Conservation (phyloP, 345 rosid species). For the Diplotaxis tenuifolia region DNA sequence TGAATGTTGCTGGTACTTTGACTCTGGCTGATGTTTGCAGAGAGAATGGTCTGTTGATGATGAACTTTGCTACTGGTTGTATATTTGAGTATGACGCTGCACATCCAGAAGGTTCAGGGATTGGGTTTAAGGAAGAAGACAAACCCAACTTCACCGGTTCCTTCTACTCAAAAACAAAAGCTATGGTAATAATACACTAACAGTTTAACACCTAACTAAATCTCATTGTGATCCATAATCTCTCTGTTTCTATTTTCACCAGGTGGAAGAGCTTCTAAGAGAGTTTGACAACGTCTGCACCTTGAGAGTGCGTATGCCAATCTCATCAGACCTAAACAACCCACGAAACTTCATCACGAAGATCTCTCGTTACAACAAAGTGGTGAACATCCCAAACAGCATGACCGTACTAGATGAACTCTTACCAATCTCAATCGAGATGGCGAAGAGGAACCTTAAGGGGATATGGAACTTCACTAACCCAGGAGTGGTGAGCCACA, state of each 20-base stretch:
- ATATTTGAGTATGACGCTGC: slow-evolving; percentile 83
- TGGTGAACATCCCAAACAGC: slow-evolving; percentile 92
- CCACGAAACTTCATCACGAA: slow-evolving; percentile 91
- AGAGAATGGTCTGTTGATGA: slow-evolving; percentile 67
- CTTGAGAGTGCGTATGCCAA: slow-evolving; percentile 90
- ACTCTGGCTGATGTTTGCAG: slow-evolving; percentile 83
- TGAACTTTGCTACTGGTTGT: slow-evolving; percentile 89
- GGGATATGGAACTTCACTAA: slow-evolving; percentile 95
- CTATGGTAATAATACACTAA: slow-evolving; percentile 63
- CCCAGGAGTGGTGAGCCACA: slow-evolving; percentile 89
- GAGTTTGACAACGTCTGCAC: slow-evolving; percentile 91
- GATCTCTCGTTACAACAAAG: slow-evolving; percentile 85
- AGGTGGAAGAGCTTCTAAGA: slow-evolving; percentile 90
- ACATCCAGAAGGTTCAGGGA: slow-evolving; percentile 81
- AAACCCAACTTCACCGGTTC: slow-evolving; percentile 78
- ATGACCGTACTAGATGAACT: slow-evolving; percentile 88
- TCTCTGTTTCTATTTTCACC: slow-evolving; percentile 17
- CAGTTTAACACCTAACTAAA: background rate
- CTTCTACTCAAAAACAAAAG: slow-evolving; percentile 83
- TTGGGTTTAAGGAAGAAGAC: slow-evolving; percentile 80
- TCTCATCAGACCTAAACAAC: slow-evolving; percentile 83
- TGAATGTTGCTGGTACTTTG: slow-evolving; percentile 82
- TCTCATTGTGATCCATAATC: background rate
- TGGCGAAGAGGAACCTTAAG: slow-evolving; percentile 81
- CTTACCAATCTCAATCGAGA: slow-evolving; percentile 79